Evolutionary conservation across 352 stramenopile species (phyloP).

Genomic region (Globisporangium rhizosaccharum): DNA sequence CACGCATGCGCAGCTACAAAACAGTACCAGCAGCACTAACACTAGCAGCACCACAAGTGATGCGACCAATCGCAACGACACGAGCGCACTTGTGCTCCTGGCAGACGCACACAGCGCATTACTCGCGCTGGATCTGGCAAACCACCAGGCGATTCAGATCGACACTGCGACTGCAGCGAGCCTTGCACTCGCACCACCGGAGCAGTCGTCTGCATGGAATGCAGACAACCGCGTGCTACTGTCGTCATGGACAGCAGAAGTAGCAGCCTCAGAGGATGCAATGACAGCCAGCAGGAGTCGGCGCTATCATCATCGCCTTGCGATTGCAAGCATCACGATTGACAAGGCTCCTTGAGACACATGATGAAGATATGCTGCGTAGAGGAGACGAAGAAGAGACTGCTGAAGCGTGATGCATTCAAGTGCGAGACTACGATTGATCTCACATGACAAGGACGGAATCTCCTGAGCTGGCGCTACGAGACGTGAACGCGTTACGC

Average conservation of each 20-base stretch:
- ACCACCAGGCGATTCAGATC: constrained; percentile 14
- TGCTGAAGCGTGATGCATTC: not conserved
- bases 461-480: too few relatives aligned
- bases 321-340: not conserved
- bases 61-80: constrained; percentile 1
- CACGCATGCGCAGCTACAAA: too few relatives aligned
- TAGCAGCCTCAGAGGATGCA: not conserved
- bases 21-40: not conserved
- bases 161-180: not conserved
- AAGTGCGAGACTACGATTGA: not conserved
- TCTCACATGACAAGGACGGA: too few relatives aligned
- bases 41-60: not conserved
- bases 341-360: not conserved
- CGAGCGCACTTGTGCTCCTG: constrained; percentile 17
- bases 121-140: constrained; percentile 21
- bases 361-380: not conserved
- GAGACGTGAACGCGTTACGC: not conserved
- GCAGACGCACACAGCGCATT: constrained; percentile 18
- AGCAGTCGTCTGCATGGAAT: not conserved
- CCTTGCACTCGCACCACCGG: not conserved
- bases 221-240: constrained; percentile 3
- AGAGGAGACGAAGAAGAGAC: not conserved
- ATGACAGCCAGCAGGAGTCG: not conserved
- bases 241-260: not conserved
- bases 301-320: not conserved